phyloP scores from a whole-genome alignment of 805 yeast genomes.

The Lipomyces yamanashiensis region DNA sequence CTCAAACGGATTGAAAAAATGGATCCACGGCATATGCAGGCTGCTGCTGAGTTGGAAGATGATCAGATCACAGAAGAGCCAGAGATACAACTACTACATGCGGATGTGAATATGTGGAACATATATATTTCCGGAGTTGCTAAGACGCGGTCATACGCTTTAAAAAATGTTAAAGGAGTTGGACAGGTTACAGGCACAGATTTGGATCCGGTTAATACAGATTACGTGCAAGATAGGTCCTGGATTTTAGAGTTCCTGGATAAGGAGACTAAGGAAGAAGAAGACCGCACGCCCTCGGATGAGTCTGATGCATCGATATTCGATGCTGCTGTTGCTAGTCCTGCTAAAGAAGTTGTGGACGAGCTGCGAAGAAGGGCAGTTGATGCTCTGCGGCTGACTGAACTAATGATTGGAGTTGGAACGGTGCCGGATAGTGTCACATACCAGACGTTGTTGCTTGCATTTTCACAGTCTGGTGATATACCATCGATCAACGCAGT shows the following conservation, averaged over 20 bases:
- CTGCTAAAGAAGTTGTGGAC: not conserved
- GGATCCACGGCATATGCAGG: no score
- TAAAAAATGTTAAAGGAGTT: not conserved
- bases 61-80: no score
- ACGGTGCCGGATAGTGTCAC: constrained; percentile 44
- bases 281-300: not conserved
- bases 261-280: not conserved
- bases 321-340: constrained; percentile 9
- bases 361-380: constrained; percentile 14
- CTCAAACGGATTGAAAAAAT: not conserved
- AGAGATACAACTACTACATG: not conserved
- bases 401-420: constrained; percentile 41
- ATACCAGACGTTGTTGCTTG: constrained; percentile 43
- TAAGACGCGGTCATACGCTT: not conserved
- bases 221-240: not conserved
- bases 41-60: no score
- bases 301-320: constrained; percentile 14
- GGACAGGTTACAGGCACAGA: constrained; percentile 7
- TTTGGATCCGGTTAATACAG: constrained; percentile 1
- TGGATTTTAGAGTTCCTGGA: constrained; percentile 6
- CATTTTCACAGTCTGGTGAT: constrained; percentile 42
- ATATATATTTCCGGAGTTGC: constrained; percentile 11
- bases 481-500: constrained; percentile 37
- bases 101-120: constrained; percentile 21
- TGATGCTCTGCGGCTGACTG: constrained; percentile 38